Base-by-base conservation (phyloP, 2,329 filamentous ascomycete genomes). In the Aschersonia sp. region DNA sequence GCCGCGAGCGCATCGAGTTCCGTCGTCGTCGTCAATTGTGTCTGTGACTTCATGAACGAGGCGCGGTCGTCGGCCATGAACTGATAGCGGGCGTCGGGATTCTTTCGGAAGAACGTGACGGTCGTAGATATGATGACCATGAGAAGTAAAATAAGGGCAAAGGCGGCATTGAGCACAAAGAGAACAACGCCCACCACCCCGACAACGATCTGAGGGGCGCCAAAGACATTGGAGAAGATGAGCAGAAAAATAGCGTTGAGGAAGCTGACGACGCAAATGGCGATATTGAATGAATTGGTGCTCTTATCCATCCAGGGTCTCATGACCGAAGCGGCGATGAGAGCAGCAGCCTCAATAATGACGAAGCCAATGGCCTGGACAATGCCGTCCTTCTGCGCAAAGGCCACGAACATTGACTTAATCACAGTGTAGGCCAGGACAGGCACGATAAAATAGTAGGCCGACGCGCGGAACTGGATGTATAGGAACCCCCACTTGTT, bases 401-500 rank as follows among this genome's bases (percentile, higher is more conserved):
- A 80, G 47, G 83, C 87, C 55, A 97, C 81, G 60, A 97, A 92
- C 71, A 94, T 81, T 51, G 82, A 78, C 74, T 95, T 95, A 65
- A 94, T 58, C n/a, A 95, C 62, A 39, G 84, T 79, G 65, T 95
- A 94, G 47, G 69, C 66, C 48, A 97, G 72, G 47, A 83, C 68
- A 1, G 87, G 87, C 37, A 94, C 77, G 56, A 95, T 87, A 65
- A 90, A 95, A 71, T 94, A 95, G 74, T 95, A 95, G 40, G 88
- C 87, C 2, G 88, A 90, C 40, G 90, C 90, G 58, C 90, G 85
- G 74, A 94, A 95, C 64, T 95, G 89, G 41, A 97, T 87, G 62
- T 97, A 97, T 54, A 97, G 77, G 72, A 95, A 95, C 29, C 90
- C 90, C 90, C 89, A 95, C 68, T 95, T 94, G 77, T 95, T 95